These are phyloP conservation scores for Hymenoscyphus scutula DNA, from an alignment of 2,329 filamentous ascomycete genomes.

Conservation along the genomic window DNA sequence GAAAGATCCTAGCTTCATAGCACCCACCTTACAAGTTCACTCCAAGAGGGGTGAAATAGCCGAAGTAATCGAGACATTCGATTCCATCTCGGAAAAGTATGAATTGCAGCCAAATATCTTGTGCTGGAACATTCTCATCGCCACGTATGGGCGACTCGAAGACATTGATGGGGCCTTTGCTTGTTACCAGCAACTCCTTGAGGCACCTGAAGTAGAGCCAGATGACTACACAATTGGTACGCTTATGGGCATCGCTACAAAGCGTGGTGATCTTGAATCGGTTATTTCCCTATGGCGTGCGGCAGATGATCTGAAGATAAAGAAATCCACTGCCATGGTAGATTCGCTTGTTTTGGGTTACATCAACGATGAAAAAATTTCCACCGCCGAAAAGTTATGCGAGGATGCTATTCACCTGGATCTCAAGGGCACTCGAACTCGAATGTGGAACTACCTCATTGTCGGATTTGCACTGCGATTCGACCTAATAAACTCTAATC, in stretches of 20 bases:
- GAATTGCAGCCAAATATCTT: constrained; percentile 53
- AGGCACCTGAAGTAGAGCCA: constrained; percentile 46
- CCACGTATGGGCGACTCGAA: constrained; percentile 63
- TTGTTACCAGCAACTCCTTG: constrained; percentile 60
- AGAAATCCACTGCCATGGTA: constrained; percentile 56
- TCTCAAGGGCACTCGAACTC: constrained; percentile 52
- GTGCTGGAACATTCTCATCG: constrained; percentile 76
- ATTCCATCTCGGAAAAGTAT: constrained; percentile 56
- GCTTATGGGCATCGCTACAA: constrained; percentile 69
- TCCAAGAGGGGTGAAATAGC: constrained; percentile 64
- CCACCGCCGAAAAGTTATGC: constrained; percentile 58
- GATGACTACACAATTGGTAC: constrained; percentile 67
- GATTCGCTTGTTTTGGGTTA: constrained; percentile 66
- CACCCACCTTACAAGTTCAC: constrained; percentile 69
- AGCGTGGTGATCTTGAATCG: constrained; percentile 69
- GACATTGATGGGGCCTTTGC: constrained; percentile 65
- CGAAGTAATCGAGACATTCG: constrained; percentile 59
- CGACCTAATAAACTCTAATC: constrained; percentile 52
- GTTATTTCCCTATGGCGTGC: constrained; percentile 63
- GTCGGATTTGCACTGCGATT: constrained; percentile 64
- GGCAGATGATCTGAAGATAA: constrained; percentile 53
- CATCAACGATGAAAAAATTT: constrained; percentile 53
- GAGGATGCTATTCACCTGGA: constrained; percentile 51
- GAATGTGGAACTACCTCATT: constrained; percentile 78
- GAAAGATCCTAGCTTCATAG: constrained; percentile 35